Evolutionary conservation across 306 rosid species (phyloP).

Genomic region (Fragaria ananassa): DNA sequence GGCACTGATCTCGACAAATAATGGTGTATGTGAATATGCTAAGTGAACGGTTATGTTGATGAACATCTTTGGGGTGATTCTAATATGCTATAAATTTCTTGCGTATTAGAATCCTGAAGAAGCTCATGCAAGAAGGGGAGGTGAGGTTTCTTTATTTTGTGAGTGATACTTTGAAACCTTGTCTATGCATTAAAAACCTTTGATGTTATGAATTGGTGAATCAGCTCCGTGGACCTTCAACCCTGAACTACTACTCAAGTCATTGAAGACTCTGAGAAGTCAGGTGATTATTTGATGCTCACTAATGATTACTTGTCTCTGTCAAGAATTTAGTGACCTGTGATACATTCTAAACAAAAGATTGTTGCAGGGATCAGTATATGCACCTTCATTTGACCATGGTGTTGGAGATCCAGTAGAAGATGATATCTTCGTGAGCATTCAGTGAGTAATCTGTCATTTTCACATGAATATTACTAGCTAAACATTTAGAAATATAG

Average conservation of each 20-base stretch:
- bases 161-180: conserved; percentile 28
- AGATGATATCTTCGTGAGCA: conserved; percentile 74
- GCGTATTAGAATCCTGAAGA: conserved; percentile 74
- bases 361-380: conserved; percentile 79
- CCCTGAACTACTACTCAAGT: conserved; percentile 53
- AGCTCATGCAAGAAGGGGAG: conserved; percentile 98
- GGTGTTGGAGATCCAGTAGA: conserved; percentile 91
- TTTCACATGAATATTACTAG: conserved; percentile 1
- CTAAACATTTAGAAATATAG: not conserved
- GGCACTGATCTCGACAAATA: not conserved
- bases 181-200: conserved; percentile 17
- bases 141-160: conserved; percentile 46
- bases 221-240: conserved; percentile 99
- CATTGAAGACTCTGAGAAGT: conserved; percentile 67
- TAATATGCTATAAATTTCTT: conserved; percentile 32
- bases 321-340: not conserved
- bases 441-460: conserved; percentile 55
- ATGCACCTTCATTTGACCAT: conserved; percentile 90
- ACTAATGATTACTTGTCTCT: conserved; percentile 8
- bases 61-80: conserved; percentile 16
- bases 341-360: conserved; percentile 34
- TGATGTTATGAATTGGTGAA: conserved; percentile 45
- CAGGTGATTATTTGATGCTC: conserved; percentile 49
- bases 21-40: conserved; percentile 2
- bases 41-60: conserved; percentile 10